These are phyloP conservation scores for Pseudonectria buxi DNA, from an alignment of 2,329 filamentous ascomycete genomes.

Conservation along the genomic window DNA sequence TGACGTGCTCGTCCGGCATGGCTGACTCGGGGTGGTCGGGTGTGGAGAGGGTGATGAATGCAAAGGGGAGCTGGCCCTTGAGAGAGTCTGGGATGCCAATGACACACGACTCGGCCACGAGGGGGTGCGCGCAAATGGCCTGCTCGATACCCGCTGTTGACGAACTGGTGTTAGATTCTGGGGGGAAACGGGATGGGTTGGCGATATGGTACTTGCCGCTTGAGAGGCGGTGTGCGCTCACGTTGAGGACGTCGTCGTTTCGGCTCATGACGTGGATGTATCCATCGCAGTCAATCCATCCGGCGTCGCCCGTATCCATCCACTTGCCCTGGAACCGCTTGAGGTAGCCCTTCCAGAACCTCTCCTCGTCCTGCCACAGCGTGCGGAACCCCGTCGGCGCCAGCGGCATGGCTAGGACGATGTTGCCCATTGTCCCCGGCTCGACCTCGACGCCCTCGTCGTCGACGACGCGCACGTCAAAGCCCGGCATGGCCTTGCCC, in stretches of 20 bases:
- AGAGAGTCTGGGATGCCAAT: conserved; percentile 78
- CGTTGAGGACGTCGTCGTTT: conserved; percentile 85
- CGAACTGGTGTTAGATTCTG: conserved; percentile 7
- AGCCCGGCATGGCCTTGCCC: conserved; percentile 86
- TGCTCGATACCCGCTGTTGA: conserved; percentile 74
- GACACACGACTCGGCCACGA: conserved; percentile 77
- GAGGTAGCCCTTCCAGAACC: conserved; percentile 81
- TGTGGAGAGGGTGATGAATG: conserved; percentile 60
- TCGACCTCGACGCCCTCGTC: conserved; percentile 67
- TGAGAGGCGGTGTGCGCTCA: conserved; percentile 86
- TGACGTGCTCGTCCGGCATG: conserved; percentile 38
- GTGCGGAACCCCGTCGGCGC: conserved; percentile 82
- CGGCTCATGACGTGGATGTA: conserved; percentile 60
- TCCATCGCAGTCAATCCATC: conserved; percentile 71
- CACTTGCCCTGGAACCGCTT: conserved; percentile 74
- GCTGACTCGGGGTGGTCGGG: conserved; percentile 44
- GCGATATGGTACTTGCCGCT: conserved; percentile 69
- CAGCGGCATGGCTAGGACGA: conserved; percentile 75
- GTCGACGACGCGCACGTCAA: conserved; percentile 78
- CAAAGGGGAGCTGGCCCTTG: conserved; percentile 89
- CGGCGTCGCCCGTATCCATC: conserved; percentile 88
- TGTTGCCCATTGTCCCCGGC: conserved; percentile 80
- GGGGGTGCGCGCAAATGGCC: conserved; percentile 74
- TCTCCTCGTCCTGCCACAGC: conserved; percentile 76
- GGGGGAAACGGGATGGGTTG: no score